Evolutionary conservation across 192 early-diverging fungal species (phyloP), one percentile per base, ranked within the genome.

Genomic region (Funneliformis mosseae): DNA sequence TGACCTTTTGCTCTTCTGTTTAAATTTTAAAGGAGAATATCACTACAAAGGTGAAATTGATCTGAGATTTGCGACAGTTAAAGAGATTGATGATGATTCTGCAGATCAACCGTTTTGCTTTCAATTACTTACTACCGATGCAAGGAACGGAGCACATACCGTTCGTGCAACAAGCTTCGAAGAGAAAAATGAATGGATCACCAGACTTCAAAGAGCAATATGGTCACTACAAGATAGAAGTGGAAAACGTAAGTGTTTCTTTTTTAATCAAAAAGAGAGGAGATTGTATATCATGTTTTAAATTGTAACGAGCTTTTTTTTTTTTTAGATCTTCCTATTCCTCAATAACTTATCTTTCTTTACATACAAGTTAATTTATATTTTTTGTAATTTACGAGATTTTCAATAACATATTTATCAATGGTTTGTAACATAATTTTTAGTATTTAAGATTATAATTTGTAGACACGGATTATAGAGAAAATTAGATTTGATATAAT

Each of bases 101-200:
- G 38, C 48, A 71, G 50, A 69, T 45, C 16, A 61, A 28, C 78
- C 78, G 12, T 72, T 23, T 42, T 79, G 78, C 18, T 79, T 79
- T 71, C 78, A 79, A 61, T 43, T 79, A 50, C 42, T 23, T 18
- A 79, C 64, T 16, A 45, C 27, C 9, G 41, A 7, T 16, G 14
- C 6, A 55, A 9, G 50, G n/a, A 61, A 25, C n/a, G 33, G 14
- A 12, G 4, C 39, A 41, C 69, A 79, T 59, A 55, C 55, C 4
- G 46, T 79, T 55, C 45, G 78, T n/a, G 50, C 78, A 8, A 69
- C 38, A 16, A 79, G 25, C 41, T 1, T 7, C 0, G 67, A 79
- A 33, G 78, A 79, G 25, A 70, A 79, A 60, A 23, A 8, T 60
- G 68, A 71, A 60, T 79, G 78, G 66, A 79, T 71, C 11, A 43